phyloP scores from a whole-genome alignment of 2,329 filamentous ascomycete genomes.

The Sordariomycetes sp. region DNA sequence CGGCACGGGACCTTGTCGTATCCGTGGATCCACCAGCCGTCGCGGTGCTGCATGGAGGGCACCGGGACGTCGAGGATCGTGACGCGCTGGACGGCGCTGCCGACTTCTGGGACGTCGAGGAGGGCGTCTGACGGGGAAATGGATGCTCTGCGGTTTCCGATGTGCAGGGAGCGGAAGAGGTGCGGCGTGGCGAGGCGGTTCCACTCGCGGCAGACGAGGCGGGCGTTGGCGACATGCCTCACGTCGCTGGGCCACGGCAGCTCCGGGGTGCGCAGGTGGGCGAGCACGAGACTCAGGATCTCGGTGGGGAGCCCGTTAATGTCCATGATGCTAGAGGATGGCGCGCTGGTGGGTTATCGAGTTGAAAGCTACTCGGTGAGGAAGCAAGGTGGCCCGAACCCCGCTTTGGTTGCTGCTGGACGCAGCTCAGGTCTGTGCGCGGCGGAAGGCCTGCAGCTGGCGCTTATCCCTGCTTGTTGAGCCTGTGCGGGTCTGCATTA shows the following conservation, averaged over 20 bases:
- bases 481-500: no score
- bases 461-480: no score
- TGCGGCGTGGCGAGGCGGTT: conserved; percentile 5
- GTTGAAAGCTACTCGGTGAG: no score
- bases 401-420: no score
- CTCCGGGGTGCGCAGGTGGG: neutral
- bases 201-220: conserved; percentile 11
- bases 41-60: conserved; percentile 5
- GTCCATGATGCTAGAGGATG: no score
- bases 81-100: conserved; percentile 6
- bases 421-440: no score
- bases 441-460: no score
- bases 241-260: neutral
- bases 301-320: no score
- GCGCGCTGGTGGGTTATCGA: no score
- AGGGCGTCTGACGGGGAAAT: conserved; percentile 5
- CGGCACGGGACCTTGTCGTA: neutral
- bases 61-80: conserved; percentile 8
- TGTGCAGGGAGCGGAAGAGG: conserved; percentile 7
- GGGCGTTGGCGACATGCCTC: conserved; percentile 4
- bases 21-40: neutral
- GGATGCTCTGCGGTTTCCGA: neutral
- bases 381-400: no score
- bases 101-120: neutral
- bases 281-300: neutral